These are phyloP conservation scores for Backusella tarrabulga DNA, from an alignment of 192 early-diverging fungal genomes.

Conservation along the genomic window DNA sequence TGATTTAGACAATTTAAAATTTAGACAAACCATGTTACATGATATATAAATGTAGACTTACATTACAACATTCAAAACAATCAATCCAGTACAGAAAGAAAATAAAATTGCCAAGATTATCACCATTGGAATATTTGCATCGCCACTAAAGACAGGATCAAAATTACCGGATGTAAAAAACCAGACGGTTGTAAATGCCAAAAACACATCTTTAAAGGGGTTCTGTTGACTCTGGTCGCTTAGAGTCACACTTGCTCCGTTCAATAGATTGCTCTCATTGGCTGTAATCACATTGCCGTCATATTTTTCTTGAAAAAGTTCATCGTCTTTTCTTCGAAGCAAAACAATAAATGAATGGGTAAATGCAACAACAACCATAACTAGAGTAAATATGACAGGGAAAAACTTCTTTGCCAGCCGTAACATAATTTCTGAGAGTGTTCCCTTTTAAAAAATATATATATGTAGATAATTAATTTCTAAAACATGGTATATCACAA, in stretches of 20 bases:
- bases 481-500: neutral
- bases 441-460: neutral
- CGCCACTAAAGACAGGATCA: neutral
- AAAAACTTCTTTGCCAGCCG: neutral
- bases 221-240: neutral
- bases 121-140: neutral
- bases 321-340: neutral
- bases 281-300: neutral
- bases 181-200: neutral
- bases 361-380: neutral
- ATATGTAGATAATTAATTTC: neutral
- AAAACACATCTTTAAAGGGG: neutral
- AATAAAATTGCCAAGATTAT: neutral
- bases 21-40: neutral
- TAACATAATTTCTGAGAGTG: constrained; percentile 5
- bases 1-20: neutral
- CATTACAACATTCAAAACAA: neutral
- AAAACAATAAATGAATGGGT: constrained; percentile 12
- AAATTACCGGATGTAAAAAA: constrained; percentile 4
- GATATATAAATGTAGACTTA: neutral
- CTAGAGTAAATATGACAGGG: neutral
- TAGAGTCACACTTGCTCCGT: neutral
- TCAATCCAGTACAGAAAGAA: constrained; percentile 4
- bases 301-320: neutral
- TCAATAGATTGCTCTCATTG: neutral